phyloP scores from a whole-genome alignment of 75 land plant species.

The Picea glauca region DNA sequence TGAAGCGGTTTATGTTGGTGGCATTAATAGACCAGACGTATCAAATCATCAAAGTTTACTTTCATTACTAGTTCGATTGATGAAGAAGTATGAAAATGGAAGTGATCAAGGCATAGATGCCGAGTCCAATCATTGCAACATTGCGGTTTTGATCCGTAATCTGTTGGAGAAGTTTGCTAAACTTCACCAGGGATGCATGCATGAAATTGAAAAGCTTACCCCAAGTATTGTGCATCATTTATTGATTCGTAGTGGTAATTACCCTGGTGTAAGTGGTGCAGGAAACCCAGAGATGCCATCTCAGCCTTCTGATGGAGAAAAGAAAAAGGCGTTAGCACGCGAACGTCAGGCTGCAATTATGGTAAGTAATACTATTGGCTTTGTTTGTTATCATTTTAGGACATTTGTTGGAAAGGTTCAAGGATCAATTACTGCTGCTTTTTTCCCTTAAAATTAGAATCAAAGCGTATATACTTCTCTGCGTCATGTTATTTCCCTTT shows the following conservation, averaged over 20 bases:
- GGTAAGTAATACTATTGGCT: slow-evolving; percentile 35
- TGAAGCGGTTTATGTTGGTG: slow-evolving; percentile 43
- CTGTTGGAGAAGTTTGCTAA: slow-evolving; percentile 68
- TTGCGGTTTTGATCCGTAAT: slow-evolving; percentile 51
- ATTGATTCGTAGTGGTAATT: not conserved
- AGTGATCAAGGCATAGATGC: slow-evolving; percentile 12
- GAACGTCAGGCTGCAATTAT: slow-evolving; percentile 93
- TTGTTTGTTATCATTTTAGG: not conserved
- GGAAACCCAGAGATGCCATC: slow-evolving; percentile 6
- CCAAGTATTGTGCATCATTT: slow-evolving; percentile 56
- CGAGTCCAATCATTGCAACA: slow-evolving; percentile 46
- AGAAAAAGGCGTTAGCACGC: slow-evolving; percentile 63
- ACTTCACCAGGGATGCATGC: slow-evolving; percentile 58
- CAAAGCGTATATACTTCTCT: no score
- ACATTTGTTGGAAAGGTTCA: not conserved
- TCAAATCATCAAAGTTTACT: slow-evolving; percentile 60
- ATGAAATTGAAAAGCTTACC: slow-evolving; percentile 48
- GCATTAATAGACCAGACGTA: slow-evolving; percentile 17
- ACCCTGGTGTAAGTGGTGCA: not conserved
- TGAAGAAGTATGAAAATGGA: slow-evolving; percentile 55
- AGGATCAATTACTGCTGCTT: not conserved
- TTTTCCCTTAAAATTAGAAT: no score
- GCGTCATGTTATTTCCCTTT: no score
- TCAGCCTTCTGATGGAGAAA: slow-evolving; percentile 48
- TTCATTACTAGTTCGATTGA: slow-evolving; percentile 67